These are phyloP conservation scores for Lasiosphaeria miniovina DNA, from an alignment of 495 filamentous ascomycete genomes.

Conservation along the genomic window DNA sequence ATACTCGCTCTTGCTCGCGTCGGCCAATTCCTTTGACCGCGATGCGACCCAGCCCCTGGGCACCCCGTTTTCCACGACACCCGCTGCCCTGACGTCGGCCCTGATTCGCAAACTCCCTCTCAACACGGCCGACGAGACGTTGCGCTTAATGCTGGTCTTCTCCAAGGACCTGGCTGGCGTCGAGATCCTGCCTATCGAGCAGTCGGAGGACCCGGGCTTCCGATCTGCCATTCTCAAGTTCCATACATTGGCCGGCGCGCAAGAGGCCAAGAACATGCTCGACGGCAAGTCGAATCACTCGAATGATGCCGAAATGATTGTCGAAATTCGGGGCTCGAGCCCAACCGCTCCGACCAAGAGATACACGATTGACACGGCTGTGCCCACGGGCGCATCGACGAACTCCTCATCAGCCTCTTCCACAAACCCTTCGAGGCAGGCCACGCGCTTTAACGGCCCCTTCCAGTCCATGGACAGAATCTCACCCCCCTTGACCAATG, in stretches of 20 bases:
- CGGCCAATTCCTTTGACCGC: conserved; percentile 36
- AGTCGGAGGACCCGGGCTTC: conserved; percentile 68
- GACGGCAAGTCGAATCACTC: conserved; percentile 76
- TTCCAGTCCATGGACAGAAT: conserved; percentile 72
- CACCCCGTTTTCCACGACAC: conserved; percentile 49
- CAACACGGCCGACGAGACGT: conserved; percentile 67
- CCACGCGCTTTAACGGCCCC: conserved; percentile 72
- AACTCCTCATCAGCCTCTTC: conserved; percentile 48
- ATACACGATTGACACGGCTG: conserved; percentile 36
- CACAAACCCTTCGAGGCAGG: conserved; percentile 61
- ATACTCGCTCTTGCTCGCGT: conserved; percentile 40
- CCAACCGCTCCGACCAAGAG: conserved; percentile 36
- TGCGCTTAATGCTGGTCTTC: conserved; percentile 81
- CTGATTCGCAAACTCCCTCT: conserved; percentile 74
- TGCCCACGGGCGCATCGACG: conserved; percentile 25
- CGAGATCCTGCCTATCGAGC: conserved; percentile 65
- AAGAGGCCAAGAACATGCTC: conserved; percentile 71
- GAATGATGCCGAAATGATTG: conserved; percentile 73
- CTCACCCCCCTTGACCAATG: conserved; percentile 58
- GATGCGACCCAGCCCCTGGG: conserved; percentile 50
- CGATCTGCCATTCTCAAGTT: conserved; percentile 75
- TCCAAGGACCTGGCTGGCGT: conserved; percentile 76
- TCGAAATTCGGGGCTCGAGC: conserved; percentile 61
- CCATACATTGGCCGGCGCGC: conserved; percentile 64
- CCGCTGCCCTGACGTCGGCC: conserved; percentile 33